Evolutionary conservation across 805 yeast genomes (phyloP).

Genomic region (Clavispora phyllophila): DNA sequence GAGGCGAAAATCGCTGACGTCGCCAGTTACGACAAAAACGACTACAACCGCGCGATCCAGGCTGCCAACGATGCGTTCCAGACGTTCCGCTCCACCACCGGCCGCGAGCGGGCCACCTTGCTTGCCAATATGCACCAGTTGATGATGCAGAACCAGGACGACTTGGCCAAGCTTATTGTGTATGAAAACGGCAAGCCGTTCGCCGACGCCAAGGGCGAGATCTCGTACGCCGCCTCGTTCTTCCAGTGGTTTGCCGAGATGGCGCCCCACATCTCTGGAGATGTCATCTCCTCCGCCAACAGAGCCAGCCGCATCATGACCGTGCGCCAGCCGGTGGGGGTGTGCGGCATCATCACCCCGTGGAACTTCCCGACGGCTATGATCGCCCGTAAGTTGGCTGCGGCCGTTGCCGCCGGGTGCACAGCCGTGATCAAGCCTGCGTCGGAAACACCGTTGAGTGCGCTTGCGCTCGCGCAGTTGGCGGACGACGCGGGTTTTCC

Average conservation of each 20-base stretch:
- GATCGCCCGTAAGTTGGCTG: conserved; percentile 71
- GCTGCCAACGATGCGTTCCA: conserved; percentile 52
- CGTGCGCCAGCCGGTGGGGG: conserved; percentile 73
- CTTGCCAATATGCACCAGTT: conserved; percentile 49
- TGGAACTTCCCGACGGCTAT: conserved; percentile 84
- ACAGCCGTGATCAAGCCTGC: conserved; percentile 76
- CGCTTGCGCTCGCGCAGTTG: conserved; percentile 60
- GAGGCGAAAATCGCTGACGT: conserved; percentile 47
- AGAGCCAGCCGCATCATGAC: conserved; percentile 49
- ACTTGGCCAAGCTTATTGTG: conserved; percentile 59
- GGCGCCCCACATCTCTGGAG: conserved; percentile 71
- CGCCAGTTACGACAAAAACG: conserved; percentile 47
- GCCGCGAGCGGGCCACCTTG: conserved; percentile 51
- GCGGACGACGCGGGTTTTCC: conserved; percentile 69
- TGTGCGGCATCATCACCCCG: conserved; percentile 73
- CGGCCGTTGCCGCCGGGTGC: conserved; percentile 78
- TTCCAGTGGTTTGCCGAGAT: conserved; percentile 89
- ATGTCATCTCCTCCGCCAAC: conserved; percentile 52
- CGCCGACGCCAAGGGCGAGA: conserved; percentile 69
- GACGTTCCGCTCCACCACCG: conserved; percentile 47
- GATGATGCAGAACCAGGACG: conserved; percentile 54
- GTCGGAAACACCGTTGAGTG: conserved; percentile 67
- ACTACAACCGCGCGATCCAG: conserved; percentile 51
- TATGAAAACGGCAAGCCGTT: conserved; percentile 73
- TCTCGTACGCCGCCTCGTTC: conserved; percentile 63